phyloP scores from a whole-genome alignment of 2,329 filamentous ascomycete genomes.

The Arthrobotrys sphaeroides region DNA sequence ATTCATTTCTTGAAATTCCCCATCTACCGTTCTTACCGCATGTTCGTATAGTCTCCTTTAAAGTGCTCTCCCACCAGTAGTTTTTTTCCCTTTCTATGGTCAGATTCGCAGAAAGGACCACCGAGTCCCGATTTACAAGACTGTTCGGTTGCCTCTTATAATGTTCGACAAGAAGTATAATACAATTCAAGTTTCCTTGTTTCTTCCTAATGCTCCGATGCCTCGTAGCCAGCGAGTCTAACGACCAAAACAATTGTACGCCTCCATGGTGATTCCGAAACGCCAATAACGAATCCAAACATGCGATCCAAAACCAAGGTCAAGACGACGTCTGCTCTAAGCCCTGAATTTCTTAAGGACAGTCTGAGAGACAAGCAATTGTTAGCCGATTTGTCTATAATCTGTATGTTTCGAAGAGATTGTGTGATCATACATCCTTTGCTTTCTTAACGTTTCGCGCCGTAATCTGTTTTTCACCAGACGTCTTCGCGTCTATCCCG shows the following conservation, averaged over 20 bases:
- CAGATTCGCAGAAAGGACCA: neutral
- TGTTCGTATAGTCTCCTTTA: conserved; percentile 24
- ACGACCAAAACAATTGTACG: neutral
- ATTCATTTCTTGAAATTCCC: conserved; percentile 14
- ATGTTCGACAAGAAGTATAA: conserved; percentile 49
- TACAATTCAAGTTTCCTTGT: conserved; percentile 25
- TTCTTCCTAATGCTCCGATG: neutral
- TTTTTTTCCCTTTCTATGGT: neutral
- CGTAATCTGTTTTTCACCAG: conserved; percentile 45
- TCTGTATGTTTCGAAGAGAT: neutral
- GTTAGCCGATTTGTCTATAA: neutral
- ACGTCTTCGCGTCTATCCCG: conserved; percentile 43
- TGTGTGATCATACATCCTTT: conserved; percentile 26
- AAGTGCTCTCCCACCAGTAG: neutral
- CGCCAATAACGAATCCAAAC: neutral
- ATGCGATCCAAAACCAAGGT: neutral
- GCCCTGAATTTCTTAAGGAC: conserved; percentile 52
- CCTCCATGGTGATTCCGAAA: neutral
- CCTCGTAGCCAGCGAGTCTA: neutral
- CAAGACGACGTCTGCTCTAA: neutral
- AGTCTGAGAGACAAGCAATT: neutral
- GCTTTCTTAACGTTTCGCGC: conserved; percentile 53
- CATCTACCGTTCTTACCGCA: neutral
- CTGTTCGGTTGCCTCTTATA: neutral
- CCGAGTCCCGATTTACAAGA: neutral